Base-by-base conservation (phyloP, 495 filamentous ascomycete genomes). In the Aspergillus bridgeri region DNA sequence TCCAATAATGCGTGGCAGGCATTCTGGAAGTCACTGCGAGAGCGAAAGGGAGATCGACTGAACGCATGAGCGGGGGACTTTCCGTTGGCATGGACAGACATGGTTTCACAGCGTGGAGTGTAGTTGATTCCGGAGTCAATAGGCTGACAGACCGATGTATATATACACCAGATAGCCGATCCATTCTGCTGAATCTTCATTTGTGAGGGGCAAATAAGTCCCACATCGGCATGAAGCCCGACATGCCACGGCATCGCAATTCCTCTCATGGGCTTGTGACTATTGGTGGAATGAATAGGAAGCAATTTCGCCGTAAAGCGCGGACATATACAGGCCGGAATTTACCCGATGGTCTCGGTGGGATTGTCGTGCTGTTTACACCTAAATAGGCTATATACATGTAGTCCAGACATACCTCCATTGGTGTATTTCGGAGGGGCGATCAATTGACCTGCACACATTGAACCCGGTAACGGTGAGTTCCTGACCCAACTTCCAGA, bases 1-100 rank as follows among this genome's bases (percentile, higher is more conserved):
- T 86, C 79, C 23, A 89, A 77, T 19, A 89, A 74, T 11, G 83
- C 79, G 22, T 66, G 59, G 29, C 88, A 77, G 22, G 86, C 81
- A 53, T 75, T 63, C 62, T 86, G 84, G 21, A 88, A 77, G 19
- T 81, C 81, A 53, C 74, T 58, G 38, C 81, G 78, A 59, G 72
- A 71, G 43, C 49, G 60, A 53, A 72, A 73, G 33, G 67, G 65
- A 7, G 60, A 66, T 51, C 65, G 61, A 54, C 63, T 69, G 61
- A 75, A 74, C 22, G 67, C 25, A 11, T 72, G 71, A 7, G 19
- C 21, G 11, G 21, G 48, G 13, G 48, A 27, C 24, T 50, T 23
- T 21, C 48, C 48, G 22, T 50, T 50, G 19, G 48, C 48, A 23
- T 13, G 48, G 48, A 68, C 45, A 8, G 70, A 73, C 70, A 73